Base-by-base conservation (phyloP, 2,329 filamentous ascomycete species). In the Pezicula carpinea region DNA sequence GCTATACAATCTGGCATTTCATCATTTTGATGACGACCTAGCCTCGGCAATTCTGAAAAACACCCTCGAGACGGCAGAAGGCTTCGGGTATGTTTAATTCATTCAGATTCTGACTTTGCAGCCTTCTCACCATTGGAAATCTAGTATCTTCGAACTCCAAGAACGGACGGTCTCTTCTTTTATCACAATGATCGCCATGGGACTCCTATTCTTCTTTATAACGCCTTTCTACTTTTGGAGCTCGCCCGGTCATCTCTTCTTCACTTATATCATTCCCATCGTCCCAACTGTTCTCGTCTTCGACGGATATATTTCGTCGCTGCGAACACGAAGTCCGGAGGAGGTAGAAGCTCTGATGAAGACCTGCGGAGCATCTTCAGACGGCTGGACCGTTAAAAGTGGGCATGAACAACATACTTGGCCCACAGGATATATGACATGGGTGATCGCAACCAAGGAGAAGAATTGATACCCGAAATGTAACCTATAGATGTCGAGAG, bases 1-100 rank as follows among this genome's bases (percentile, higher is more conserved):
- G 4, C 67, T 89, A 42, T 90, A 87, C 64, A 87, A 84, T 61
- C 71, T 89, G 2, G 79, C 84, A 1, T 91, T 91, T 59, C 87
- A 90, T 64, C 86, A 90, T 66, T 90, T 90, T 55, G 76, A 82
- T 51, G 82, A 89, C 58, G 66, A 67, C 4, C 65, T 82, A 15
- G 86, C 83, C 1, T 67, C 63, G 21, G 70, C 72, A 7, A 83
- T 89, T 23, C 62, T 91, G 26, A 71, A 70, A 44, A 81, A 85
- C 60, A 84, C 83, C 0, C 64, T 88, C 32, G 71, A 79, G 55
- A 86, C 78, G 0, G 76, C 79, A 44, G 76, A 85, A 51, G 85
- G 79, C 0, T 83, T 89, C 56, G 83, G 76, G 69, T 72, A 53
- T 56, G 64, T 54, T 23, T 22, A 15, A 35, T 18, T 40, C 3